Evolutionary conservation across 176 grass and related monocot species (phyloP).

Genomic region (Avena atlantica): DNA sequence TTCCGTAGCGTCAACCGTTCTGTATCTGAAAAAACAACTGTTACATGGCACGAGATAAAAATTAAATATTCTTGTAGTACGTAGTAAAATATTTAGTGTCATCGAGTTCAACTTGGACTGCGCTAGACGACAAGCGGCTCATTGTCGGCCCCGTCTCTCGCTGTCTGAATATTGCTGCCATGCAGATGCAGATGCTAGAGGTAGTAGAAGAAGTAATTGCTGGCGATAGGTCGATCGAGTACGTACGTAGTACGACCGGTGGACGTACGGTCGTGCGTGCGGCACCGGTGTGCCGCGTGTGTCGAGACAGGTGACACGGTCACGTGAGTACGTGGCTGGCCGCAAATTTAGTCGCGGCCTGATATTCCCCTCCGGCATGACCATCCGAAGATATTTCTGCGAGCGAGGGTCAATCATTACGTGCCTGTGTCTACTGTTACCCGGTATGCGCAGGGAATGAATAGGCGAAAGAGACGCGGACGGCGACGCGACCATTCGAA

Average conservation of each 20-base stretch:
- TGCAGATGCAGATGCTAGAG: neutral
- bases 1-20: neutral
- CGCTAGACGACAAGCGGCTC: neutral
- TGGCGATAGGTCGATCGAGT: neutral
- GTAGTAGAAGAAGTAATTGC: neutral
- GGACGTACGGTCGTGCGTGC: neutral
- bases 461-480: neutral
- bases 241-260: neutral
- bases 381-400: neutral
- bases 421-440: no score
- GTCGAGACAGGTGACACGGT: neutral
- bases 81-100: no score
- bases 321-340: neutral
- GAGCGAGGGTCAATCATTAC: neutral
- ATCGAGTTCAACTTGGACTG: neutral
- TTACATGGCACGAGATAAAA: no score
- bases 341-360: neutral
- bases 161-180: neutral
- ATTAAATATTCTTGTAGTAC: no score
- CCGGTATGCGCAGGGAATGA: neutral
- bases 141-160: neutral
- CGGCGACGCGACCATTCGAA: neutral
- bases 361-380: no score
- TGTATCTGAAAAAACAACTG: no score
- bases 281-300: neutral